These are phyloP conservation scores for Rhodotorula mucilaginosa DNA, from an alignment of 1,284 basidiomycete species.

Conservation along the genomic window DNA sequence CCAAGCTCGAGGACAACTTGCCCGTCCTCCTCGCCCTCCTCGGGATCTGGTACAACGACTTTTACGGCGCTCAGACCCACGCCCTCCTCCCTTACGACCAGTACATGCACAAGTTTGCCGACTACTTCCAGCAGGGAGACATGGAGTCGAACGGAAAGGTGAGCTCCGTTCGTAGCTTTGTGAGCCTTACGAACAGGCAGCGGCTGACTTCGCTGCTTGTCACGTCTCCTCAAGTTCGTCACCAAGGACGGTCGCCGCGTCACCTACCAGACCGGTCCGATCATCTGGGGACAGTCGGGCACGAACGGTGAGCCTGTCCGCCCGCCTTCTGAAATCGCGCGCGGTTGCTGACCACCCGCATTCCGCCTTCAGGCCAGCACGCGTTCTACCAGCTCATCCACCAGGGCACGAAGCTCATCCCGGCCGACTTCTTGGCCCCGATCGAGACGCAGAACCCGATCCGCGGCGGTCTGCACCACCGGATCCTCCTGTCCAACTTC, in stretches of 20 bases:
- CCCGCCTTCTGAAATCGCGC: no score
- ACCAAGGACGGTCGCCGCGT: constrained; percentile 91
- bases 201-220: not conserved
- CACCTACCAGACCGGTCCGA: constrained; percentile 96
- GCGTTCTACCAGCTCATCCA: constrained; percentile 72
- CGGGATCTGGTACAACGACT: constrained; percentile 98
- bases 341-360: not conserved
- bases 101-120: constrained; percentile 97
- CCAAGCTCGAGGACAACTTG: constrained; percentile 84
- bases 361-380: constrained; percentile 64
- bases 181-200: not conserved
- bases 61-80: constrained; percentile 92
- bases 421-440: constrained; percentile 87
- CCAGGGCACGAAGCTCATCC: constrained; percentile 47
- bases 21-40: constrained; percentile 88
- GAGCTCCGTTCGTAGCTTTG: no score
- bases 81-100: constrained; percentile 96
- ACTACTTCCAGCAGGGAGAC: constrained; percentile 99
- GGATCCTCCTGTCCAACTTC: constrained; percentile 95
- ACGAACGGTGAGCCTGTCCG: constrained; percentile 64
- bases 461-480: constrained; percentile 81
- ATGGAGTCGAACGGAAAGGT: constrained; percentile 98
- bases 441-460: constrained; percentile 92
- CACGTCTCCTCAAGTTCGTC: constrained; percentile 56
- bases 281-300: constrained; percentile 97